phyloP scores from a whole-genome alignment of 2,329 filamentous ascomycete species.

The Talaromyces albobiverticillius region DNA sequence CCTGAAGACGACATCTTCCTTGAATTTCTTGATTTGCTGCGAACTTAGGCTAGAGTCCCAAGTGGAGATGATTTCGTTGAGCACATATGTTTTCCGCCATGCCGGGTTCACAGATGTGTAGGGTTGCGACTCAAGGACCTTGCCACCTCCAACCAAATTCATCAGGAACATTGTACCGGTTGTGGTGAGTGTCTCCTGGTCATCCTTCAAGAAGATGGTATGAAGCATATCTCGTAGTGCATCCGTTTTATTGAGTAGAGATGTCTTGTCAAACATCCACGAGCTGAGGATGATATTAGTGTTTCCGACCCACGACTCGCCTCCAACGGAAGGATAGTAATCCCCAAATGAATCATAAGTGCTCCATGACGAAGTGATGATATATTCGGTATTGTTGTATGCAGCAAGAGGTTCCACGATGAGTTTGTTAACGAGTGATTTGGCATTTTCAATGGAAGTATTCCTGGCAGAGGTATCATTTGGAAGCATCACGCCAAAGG shows the following conservation, averaged over 20 bases:
- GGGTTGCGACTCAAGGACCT: constrained; percentile 26
- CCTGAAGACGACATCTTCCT: constrained; percentile 37
- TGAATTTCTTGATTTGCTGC: constrained; percentile 31
- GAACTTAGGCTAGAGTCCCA: constrained; percentile 35
- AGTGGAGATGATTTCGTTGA: constrained; percentile 34
- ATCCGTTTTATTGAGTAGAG: constrained; percentile 14
- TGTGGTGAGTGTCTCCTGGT: constrained; percentile 24
- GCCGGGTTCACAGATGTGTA: constrained; percentile 37
- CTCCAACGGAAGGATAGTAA: neutral
- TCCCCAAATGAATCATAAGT: neutral
- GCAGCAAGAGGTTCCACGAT: neutral
- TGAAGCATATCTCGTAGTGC: constrained; percentile 35
- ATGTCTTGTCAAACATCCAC: neutral
- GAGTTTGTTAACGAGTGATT: neutral
- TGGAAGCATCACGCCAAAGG: neutral
- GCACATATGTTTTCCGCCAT: constrained; percentile 30
- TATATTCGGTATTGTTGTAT: neutral
- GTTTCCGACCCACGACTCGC: neutral
- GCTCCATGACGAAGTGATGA: neutral
- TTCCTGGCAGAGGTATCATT: neutral
- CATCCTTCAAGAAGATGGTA: constrained; percentile 26
- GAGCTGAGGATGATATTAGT: neutral
- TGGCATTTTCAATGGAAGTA: neutral
- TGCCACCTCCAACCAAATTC: constrained; percentile 34
- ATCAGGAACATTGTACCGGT: constrained; percentile 33